These are phyloP conservation scores for Alloascoidea hylecoeti DNA, from an alignment of 805 yeast genomes.

Conservation along the genomic window DNA sequence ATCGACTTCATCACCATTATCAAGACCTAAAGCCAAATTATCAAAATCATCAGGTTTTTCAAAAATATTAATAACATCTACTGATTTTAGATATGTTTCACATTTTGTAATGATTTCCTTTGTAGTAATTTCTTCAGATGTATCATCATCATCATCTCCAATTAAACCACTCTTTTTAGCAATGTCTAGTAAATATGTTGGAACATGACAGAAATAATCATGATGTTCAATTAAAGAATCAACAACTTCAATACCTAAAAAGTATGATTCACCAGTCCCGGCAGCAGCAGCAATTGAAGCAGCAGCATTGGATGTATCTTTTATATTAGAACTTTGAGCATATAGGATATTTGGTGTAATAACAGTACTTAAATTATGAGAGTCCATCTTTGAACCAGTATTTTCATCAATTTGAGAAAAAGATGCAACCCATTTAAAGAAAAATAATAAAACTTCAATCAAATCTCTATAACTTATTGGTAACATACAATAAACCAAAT, in stretches of 20 bases:
- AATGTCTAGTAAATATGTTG: conserved; percentile 42
- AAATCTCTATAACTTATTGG: background rate
- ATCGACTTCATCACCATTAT: background rate
- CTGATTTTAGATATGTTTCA: background rate
- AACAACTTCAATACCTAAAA: conserved; percentile 83
- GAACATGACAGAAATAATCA: conserved; percentile 68
- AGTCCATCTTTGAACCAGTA: background rate
- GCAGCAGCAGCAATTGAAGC: background rate
- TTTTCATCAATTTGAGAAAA: background rate
- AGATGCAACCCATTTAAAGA: background rate
- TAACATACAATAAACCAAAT: conserved; percentile 1
- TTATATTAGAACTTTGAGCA: conserved; percentile 12
- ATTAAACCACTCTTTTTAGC: conserved; percentile 25
- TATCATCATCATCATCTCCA: conserved; percentile 1
- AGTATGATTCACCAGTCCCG: conserved; percentile 24
- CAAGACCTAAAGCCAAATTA: background rate
- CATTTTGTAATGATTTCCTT: conserved; percentile 12
- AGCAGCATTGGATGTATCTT: no score
- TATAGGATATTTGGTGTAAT: conserved; percentile 84
- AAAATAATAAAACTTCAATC: background rate
- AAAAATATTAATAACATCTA: background rate
- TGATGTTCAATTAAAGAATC: conserved; percentile 71
- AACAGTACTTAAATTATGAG: conserved; percentile 23
- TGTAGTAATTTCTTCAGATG: conserved; percentile 11
- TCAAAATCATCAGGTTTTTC: background rate